phyloP scores from a whole-genome alignment of 805 yeast genomes.

The Wickerhamiella spandovensis region DNA sequence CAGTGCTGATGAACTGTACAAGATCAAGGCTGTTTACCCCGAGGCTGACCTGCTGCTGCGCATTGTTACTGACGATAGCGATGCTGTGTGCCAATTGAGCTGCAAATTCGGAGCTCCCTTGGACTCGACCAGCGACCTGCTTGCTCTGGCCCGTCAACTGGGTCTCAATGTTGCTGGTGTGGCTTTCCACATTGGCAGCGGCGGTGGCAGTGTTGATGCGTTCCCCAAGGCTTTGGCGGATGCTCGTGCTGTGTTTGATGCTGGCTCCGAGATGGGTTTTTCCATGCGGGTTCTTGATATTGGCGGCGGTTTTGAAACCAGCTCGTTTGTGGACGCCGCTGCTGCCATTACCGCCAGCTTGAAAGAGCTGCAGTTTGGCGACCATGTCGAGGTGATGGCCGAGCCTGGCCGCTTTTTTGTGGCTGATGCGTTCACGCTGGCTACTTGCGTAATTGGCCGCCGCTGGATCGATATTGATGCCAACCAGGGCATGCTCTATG shows the following conservation, averaged over 20 bases:
- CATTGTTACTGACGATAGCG: constrained; percentile 77
- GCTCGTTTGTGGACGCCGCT: constrained; percentile 46
- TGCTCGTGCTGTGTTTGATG: constrained; percentile 53
- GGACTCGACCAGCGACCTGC: constrained; percentile 37
- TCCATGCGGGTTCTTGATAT: constrained; percentile 53
- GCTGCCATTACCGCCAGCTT: constrained; percentile 42
- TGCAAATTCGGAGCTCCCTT: constrained; percentile 80
- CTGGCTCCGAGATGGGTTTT: constrained; percentile 36
- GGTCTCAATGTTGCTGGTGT: constrained; percentile 65
- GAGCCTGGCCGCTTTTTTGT: constrained; percentile 92
- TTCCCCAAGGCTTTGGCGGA: constrained; percentile 35
- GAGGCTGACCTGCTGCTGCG: constrained; percentile 59
- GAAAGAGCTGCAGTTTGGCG: constrained; percentile 35
- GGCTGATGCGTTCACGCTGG: constrained; percentile 73
- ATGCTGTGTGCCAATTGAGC: constrained; percentile 73
- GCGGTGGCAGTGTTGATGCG: constrained; percentile 67
- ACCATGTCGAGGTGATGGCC: constrained; percentile 48
- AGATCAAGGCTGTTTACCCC: constrained; percentile 57
- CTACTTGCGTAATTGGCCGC: constrained; percentile 74
- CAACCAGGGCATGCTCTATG: constrained; percentile 46
- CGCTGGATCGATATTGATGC: constrained; percentile 35
- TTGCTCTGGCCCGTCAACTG: constrained; percentile 47
- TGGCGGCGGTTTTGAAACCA: constrained; percentile 81
- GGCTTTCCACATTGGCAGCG: constrained; percentile 93
- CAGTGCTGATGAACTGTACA: constrained; percentile 70